Percentiles rank a stretch among this genome's conserved stretches.
phyloP scores from a whole-genome alignment of 2,329 filamentous ascomycete genomes.

The Coniochaeta sp. region DNA sequence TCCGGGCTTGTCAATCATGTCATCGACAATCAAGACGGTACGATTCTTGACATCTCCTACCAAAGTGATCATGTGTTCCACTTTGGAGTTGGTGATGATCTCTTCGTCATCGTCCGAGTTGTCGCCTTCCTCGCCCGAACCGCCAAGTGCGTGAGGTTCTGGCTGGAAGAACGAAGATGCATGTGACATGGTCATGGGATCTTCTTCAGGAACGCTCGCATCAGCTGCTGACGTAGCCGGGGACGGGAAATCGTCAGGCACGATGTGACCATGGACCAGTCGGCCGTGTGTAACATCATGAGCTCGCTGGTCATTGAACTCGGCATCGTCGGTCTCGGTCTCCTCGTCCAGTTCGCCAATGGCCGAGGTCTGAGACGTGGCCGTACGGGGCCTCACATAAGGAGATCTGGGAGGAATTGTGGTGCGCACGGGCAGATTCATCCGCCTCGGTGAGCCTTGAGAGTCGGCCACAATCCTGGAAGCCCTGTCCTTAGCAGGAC shows the following conservation, averaged over 20 bases:
- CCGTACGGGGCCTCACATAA: slow-evolving; percentile 18
- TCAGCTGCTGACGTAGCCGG: slow-evolving; percentile 63
- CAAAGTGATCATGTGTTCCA: slow-evolving; percentile 95
- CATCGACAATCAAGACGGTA: slow-evolving; percentile 90
- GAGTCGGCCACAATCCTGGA: slow-evolving; percentile 31
- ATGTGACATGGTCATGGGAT: slow-evolving; percentile 73
- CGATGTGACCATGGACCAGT: slow-evolving; percentile 87
- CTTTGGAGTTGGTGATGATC: slow-evolving; percentile 66
- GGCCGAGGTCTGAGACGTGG: slow-evolving; percentile 25
- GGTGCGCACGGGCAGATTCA: slow-evolving; percentile 20
- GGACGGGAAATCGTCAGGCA: slow-evolving; percentile 87
- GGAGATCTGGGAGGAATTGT: slow-evolving; percentile 18
- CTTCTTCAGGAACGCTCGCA: slow-evolving; percentile 56
- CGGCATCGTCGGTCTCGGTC: slow-evolving; percentile 27
- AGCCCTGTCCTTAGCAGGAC: slow-evolving; percentile 11
- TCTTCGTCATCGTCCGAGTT: slow-evolving; percentile 92
- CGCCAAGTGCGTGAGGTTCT: slow-evolving; percentile 66
- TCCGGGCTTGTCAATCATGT: slow-evolving; percentile 97
- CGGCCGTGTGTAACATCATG: slow-evolving; percentile 87
- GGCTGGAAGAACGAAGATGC: slow-evolving; percentile 74
- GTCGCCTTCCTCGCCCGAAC: slow-evolving; percentile 74
- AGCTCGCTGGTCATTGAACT: slow-evolving; percentile 74
- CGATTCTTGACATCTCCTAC: slow-evolving; percentile 87
- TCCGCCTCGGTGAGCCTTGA: slow-evolving; percentile 33
- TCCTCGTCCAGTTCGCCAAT: slow-evolving; percentile 29